Evolutionary conservation across 345 rosid genomes (phyloP), one percentile per base, ranked within the genome.

Genomic region (Syzygium aromaticum): DNA sequence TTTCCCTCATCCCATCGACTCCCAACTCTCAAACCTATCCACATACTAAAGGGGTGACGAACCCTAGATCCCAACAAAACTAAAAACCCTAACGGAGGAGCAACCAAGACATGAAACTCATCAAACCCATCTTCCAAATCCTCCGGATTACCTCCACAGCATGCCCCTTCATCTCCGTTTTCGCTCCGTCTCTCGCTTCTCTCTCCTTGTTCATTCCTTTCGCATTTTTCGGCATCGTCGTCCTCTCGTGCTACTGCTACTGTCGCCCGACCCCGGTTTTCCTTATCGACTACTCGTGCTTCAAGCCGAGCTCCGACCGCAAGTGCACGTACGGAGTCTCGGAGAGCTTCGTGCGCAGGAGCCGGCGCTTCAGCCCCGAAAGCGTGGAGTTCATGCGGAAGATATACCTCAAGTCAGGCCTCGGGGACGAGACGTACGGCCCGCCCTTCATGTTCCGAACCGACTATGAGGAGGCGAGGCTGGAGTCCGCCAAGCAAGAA

Each of bases 201-300:
- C 28, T 53, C 61, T 13, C 67, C 56, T 28, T 25, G 54, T 6
- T 33, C 86, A 11, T 51, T 43, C n/a, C 73, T 7, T 63, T 49
- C 27, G 52, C 77, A 16, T 56, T 46, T 40, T 0, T 86, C 19
- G 56, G 49, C 85, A 19, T 86, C 40, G 49, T 73, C 17, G 10
- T 63, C 40, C 49, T 28, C 86, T 59, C 54, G 51, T 84, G 73
- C 61, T 57, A 23, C 80, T 15, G 21, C 86, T 77, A 52, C 84
- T 30, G 28, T 23, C 84, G 63, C 22, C 57, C 53, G 40, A 25
- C 23, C 25, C 88, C 84, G 33, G 43, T 88, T 46, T 84, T 86
- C 88, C 90, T 88, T 84, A 43, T 88, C 73, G 87, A 53, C 88
- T 88, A 88, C 77, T 86, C 90, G 16, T 88, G 90, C 54, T 88